Percentiles rank a stretch among this genome's conserved stretches.
Evolutionary conservation across 192 early-diverging fungal species (phyloP).

Genomic region (Dissophora ornata): DNA sequence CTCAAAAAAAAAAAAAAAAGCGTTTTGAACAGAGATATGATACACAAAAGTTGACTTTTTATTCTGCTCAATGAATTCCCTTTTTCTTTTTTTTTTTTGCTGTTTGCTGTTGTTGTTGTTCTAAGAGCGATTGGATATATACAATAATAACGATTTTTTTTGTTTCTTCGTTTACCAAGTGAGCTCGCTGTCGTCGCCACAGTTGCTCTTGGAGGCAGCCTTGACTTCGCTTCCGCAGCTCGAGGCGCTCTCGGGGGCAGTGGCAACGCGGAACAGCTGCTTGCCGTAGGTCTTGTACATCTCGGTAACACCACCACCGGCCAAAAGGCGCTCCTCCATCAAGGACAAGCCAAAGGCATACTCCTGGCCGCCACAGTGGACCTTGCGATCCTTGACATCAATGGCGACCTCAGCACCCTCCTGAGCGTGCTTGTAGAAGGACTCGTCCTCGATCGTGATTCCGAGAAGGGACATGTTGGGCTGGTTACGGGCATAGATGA

Average conservation of each 20-base stretch:
- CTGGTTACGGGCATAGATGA: slow-evolving; percentile 88
- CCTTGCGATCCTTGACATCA: slow-evolving; percentile 73
- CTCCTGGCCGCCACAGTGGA: slow-evolving; percentile 65
- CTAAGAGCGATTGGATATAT: background rate
- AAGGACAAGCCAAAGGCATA: slow-evolving; percentile 73
- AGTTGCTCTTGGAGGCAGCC: slow-evolving; percentile 39
- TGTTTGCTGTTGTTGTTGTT: too few species aligned
- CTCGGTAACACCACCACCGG: slow-evolving; percentile 80
- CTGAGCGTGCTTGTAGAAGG: slow-evolving; percentile 79
- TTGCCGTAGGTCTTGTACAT: slow-evolving; percentile 85
- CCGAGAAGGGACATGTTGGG: slow-evolving; percentile 86
- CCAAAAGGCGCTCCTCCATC: slow-evolving; percentile 81
- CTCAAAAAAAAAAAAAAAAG: too few species aligned
- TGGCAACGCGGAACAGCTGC: slow-evolving; percentile 78
- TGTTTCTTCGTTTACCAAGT: slow-evolving; percentile 34
- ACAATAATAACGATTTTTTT: background rate
- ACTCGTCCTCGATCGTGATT: slow-evolving; percentile 76
- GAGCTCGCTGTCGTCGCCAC: slow-evolving; percentile 51
- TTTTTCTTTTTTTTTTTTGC: slow-evolving; percentile 3
- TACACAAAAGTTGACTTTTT: too few species aligned
- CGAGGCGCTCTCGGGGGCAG: slow-evolving; percentile 60
- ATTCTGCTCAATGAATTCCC: too few species aligned
- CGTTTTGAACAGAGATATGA: too few species aligned
- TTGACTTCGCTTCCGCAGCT: slow-evolving; percentile 46
- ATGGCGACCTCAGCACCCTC: slow-evolving; percentile 79